phyloP scores from a whole-genome alignment of 139 green algal genomes.

The Yamagishiella unicocca region DNA sequence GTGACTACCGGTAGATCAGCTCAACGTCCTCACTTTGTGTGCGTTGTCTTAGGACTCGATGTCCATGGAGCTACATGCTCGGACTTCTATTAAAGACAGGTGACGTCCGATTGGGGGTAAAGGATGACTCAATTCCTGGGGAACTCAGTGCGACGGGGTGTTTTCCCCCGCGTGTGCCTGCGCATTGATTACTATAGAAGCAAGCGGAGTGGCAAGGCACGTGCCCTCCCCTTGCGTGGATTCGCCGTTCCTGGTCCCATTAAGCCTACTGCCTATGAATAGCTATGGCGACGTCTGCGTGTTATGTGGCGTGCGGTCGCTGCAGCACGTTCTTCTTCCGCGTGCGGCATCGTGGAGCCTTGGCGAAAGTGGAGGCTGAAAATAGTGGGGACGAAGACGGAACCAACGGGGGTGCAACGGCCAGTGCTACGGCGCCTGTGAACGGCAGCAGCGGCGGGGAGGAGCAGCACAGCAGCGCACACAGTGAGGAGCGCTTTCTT shows the following conservation, averaged over 20 bases:
- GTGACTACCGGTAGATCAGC: neutral
- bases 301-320: too few relatives aligned
- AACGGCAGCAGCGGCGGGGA: neutral
- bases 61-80: conserved; percentile 73
- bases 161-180: neutral
- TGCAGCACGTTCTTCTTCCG: conserved; percentile 81
- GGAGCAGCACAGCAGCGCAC: neutral
- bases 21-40: neutral
- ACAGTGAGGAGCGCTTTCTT: conserved; percentile 10
- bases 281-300: too few relatives aligned
- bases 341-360: conserved; percentile 56
- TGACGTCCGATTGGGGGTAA: neutral
- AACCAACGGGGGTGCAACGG: too few relatives aligned
- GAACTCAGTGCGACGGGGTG: neutral
- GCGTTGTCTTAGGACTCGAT: conserved; percentile 52
- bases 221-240: neutral
- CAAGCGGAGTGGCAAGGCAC: too few relatives aligned
- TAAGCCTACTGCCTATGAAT: neutral
- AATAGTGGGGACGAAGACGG: too few relatives aligned
- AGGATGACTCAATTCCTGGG: neutral
- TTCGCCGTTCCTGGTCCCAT: neutral
- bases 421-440: neutral
- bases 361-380: too few relatives aligned
- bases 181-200: too few relatives aligned
- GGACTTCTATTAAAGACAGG: conserved; percentile 76